A percentile compares a stretch with the other conserved stretches of the same genome.
Conservation (phyloP, 805 yeast genomes). For the Spathaspora sp. region DNA sequence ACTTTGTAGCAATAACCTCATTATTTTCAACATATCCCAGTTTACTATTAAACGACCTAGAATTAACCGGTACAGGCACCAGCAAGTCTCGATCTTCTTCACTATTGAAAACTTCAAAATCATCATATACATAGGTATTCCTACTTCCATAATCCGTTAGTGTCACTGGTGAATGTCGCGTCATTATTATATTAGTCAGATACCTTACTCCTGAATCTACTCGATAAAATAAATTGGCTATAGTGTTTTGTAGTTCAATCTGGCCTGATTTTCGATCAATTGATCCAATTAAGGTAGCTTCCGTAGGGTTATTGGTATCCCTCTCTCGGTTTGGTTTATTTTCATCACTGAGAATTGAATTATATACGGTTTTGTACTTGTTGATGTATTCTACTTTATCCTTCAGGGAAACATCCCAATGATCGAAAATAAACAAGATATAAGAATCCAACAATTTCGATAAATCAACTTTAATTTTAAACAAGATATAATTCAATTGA, state of each 20-base stretch:
- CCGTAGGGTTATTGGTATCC: background rate
- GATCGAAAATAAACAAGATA: constrained; percentile 9
- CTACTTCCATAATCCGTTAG: constrained; percentile 1
- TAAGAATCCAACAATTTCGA: constrained; percentile 18
- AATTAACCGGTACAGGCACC: constrained; percentile 2
- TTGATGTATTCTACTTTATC: constrained; percentile 4
- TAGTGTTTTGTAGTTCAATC: constrained; percentile 30
- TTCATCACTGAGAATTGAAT: constrained; percentile 8
- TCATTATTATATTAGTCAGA: constrained; percentile 3
- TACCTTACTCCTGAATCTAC: constrained; percentile 1
- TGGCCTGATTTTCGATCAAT: constrained; percentile 34
- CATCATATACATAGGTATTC: constrained; percentile 8
- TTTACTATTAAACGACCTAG: constrained; percentile 3
- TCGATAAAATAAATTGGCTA: constrained; percentile 21
- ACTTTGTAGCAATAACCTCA: constrained; percentile 2
- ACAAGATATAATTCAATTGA: constrained; percentile 35
- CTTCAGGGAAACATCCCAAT: constrained; percentile 1
- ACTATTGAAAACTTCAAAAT: constrained; percentile 8
- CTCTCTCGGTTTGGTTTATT: background rate
- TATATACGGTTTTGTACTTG: constrained; percentile 6
- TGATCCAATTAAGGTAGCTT: constrained; percentile 28
- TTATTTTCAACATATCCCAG: constrained; percentile 1
- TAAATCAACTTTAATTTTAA: constrained; percentile 29
- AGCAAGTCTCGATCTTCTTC: background rate
- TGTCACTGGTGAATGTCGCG: constrained; percentile 3